Percentiles rank a stretch among this genome's conserved stretches.
These are phyloP conservation scores for Garcia nutans DNA, from an alignment of 345 rosid genomes.

Conservation along the genomic window DNA sequence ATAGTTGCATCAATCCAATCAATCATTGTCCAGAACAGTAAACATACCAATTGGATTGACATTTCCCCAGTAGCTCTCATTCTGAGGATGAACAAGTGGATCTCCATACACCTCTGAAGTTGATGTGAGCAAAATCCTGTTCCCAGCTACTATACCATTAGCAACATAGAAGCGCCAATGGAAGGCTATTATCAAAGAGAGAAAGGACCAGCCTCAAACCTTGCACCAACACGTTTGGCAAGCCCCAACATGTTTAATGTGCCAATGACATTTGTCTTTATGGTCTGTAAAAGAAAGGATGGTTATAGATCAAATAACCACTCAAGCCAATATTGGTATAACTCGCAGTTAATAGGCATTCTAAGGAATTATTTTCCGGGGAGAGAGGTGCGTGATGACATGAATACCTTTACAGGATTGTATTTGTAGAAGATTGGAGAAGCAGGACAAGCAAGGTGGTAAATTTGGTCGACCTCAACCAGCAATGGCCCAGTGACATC, in stretches of 20 bases:
- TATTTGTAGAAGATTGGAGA: constrained; percentile 94
- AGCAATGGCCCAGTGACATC: constrained; percentile 89
- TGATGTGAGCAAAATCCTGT: constrained; percentile 91
- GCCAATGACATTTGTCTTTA: constrained; percentile 96
- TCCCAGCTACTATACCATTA: background rate
- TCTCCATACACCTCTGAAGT: constrained; percentile 97
- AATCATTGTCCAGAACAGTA: background rate
- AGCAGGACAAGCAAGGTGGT: constrained; percentile 99
- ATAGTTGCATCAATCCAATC: too few species aligned
- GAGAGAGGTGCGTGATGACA: background rate
- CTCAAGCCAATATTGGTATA: background rate
- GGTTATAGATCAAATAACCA: background rate
- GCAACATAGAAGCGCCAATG: too few species aligned
- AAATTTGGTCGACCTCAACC: constrained; percentile 91
- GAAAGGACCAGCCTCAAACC: constrained; percentile 35
- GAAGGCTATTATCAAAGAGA: too few species aligned
- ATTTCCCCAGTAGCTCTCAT: constrained; percentile 95
- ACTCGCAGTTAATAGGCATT: background rate
- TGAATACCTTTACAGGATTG: constrained; percentile 92
- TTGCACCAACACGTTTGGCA: constrained; percentile 96
- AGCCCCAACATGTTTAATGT: constrained; percentile 98
- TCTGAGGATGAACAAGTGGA: constrained; percentile 92
- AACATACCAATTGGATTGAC: constrained; percentile 89
- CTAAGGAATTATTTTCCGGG: background rate
- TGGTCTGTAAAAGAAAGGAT: constrained; percentile 49